Evolutionary conservation across 1,139 yeast genomes (phyloP).

Genomic region (Magnusiomyces fungicola): DNA sequence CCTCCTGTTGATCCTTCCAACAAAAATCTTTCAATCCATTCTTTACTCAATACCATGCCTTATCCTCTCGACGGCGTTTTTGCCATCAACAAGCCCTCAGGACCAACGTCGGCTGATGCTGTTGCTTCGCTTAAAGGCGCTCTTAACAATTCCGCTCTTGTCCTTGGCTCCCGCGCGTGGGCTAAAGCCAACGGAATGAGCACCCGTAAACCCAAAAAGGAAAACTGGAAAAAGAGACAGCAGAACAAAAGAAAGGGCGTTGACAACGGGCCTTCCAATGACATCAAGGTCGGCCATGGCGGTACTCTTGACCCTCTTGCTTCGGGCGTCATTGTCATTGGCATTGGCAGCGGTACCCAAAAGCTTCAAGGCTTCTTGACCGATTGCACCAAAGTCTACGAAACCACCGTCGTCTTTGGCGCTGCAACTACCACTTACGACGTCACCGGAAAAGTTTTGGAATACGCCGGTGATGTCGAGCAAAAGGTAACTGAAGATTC

Average conservation of each 20-base stretch:
- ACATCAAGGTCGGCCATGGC: constrained; percentile 91
- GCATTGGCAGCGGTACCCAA: constrained; percentile 87
- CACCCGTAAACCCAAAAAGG: too few relatives aligned
- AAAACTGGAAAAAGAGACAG: constrained; percentile 27
- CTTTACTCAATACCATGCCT: not conserved
- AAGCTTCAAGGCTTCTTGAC: constrained; percentile 63
- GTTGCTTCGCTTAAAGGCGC: constrained; percentile 56
- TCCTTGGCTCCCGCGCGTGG: constrained; percentile 32
- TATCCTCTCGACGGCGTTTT: constrained; percentile 52
- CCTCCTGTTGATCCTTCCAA: too few relatives aligned
- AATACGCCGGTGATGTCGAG: constrained; percentile 41
- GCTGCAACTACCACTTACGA: constrained; percentile 92
- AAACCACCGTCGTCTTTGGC: constrained; percentile 80
- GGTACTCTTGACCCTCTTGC: constrained; percentile 97
- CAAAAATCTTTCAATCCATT: not conserved
- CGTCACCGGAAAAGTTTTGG: constrained; percentile 73
- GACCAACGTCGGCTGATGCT: constrained; percentile 71
- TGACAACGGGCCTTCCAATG: not conserved
- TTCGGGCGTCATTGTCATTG: constrained; percentile 84
- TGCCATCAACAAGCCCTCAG: constrained; percentile 88
- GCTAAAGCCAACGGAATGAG: constrained; percentile 1
- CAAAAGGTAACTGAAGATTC: constrained; percentile 52
- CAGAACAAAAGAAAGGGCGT: constrained; percentile 41
- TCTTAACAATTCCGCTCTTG: constrained; percentile 54
- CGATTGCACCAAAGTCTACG: constrained; percentile 59